Percentiles rank a stretch among this genome's conserved stretches.
Evolutionary conservation across 2,329 filamentous ascomycete genomes (phyloP).

Genomic region (Exophiala aquamarina): DNA sequence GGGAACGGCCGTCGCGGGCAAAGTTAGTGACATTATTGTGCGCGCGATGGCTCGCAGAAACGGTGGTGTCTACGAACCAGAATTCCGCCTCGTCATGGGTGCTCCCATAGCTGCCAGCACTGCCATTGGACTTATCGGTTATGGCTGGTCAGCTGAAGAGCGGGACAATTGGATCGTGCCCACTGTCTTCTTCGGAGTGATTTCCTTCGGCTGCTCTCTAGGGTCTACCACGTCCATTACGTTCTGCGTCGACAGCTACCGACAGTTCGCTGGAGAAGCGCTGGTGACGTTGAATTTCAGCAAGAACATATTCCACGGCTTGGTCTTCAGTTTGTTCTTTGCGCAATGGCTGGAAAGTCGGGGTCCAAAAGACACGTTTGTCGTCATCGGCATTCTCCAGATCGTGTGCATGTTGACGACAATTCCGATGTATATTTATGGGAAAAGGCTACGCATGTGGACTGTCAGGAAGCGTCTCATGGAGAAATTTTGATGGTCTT

Average conservation of each 20-base stretch:
- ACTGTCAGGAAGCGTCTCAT: conserved; percentile 82
- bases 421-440: conserved; percentile 91
- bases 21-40: conserved; percentile 82
- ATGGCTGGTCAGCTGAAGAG: conserved; percentile 84
- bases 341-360: conserved; percentile 76
- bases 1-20: conserved; percentile 88
- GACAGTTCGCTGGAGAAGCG: conserved; percentile 90
- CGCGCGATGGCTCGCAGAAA: conserved; percentile 79
- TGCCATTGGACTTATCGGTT: conserved; percentile 85
- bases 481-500: conserved; percentile 68
- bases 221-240: conserved; percentile 91
- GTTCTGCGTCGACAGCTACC: conserved; percentile 89
- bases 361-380: conserved; percentile 74
- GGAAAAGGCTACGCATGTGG: conserved; percentile 91
- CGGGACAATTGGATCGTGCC: conserved; percentile 84
- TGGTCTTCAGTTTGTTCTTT: conserved; percentile 87
- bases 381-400: conserved; percentile 84
- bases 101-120: conserved; percentile 76
- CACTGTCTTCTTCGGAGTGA: conserved; percentile 86
- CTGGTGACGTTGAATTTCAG: conserved; percentile 91
- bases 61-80: conserved; percentile 91
- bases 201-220: conserved; percentile 88
- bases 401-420: conserved; percentile 70
- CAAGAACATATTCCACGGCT: conserved; percentile 90
- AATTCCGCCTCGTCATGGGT: conserved; percentile 88